Percentiles rank a stretch among this genome's conserved stretches.
Evolutionary conservation across 2,329 filamentous ascomycete genomes (phyloP).

Genomic region (Xylariaceae sp.): DNA sequence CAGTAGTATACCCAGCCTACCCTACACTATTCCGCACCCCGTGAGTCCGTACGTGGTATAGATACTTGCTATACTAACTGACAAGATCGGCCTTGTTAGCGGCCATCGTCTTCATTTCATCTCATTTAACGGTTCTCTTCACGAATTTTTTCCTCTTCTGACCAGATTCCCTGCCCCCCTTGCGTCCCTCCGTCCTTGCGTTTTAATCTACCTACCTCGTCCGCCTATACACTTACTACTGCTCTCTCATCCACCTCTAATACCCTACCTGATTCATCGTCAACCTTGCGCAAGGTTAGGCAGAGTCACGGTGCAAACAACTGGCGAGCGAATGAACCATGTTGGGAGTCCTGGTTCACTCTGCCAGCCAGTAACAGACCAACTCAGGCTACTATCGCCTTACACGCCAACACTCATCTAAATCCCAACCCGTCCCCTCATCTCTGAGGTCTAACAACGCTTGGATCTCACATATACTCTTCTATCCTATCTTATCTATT

Average conservation of each 20-base stretch:
- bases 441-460: constrained; percentile 22
- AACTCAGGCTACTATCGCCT: not conserved
- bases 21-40: too few species aligned
- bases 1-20: too few species aligned
- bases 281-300: constrained; percentile 10
- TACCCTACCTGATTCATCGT: constrained; percentile 3
- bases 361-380: constrained; percentile 2
- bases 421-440: constrained; percentile 24
- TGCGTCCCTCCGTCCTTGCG: not conserved
- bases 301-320: constrained; percentile 14
- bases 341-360: constrained; percentile 2
- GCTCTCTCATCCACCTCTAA: not conserved
- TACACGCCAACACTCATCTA: constrained; percentile 21
- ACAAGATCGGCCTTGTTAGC: constrained; percentile 10
- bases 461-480: constrained; percentile 11
- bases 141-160: constrained; percentile 4
- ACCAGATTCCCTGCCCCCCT: not conserved
- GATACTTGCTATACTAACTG: not conserved
- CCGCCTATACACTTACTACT: not conserved
- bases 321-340: constrained; percentile 8
- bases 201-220: not conserved
- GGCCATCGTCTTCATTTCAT: constrained; percentile 6
- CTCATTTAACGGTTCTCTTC: not conserved
- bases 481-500: not conserved
- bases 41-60: not conserved